phyloP scores from a whole-genome alignment of 345 rosid species.

The Acer saccharum region DNA sequence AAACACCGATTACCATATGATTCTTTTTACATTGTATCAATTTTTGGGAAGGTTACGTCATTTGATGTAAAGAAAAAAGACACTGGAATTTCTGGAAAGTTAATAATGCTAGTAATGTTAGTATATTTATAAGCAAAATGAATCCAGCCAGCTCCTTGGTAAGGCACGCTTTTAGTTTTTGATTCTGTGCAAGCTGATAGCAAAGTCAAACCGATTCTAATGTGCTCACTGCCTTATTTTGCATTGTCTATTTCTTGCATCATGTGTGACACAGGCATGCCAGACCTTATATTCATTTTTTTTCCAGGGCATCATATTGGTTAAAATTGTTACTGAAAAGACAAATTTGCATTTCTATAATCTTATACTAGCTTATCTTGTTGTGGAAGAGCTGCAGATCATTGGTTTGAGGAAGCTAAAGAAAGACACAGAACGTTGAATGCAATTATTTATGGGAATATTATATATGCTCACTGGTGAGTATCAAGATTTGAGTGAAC shows the following conservation, averaged over 20 bases:
- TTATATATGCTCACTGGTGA: constrained; percentile 91
- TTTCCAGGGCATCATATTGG: background rate
- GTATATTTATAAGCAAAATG: background rate
- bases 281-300: background rate
- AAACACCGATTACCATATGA: background rate
- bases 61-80: background rate
- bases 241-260: background rate
- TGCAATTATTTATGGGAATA: constrained; percentile 85
- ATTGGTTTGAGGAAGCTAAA: constrained; percentile 87
- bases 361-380: constrained; percentile 45
- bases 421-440: constrained; percentile 58
- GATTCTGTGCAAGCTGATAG: background rate
- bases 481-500: constrained; percentile 4
- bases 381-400: constrained; percentile 94
- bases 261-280: background rate
- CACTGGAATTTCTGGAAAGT: background rate
- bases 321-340: background rate
- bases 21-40: background rate
- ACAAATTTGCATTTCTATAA: background rate
- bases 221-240: background rate
- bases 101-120: background rate
- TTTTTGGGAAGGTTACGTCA: background rate
- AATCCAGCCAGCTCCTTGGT: background rate
- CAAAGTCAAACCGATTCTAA: background rate
- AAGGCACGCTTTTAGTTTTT: background rate